These are phyloP conservation scores for Aspergillus niger DNA, from an alignment of 2,329 filamentous ascomycete species.

Conservation along the genomic window DNA sequence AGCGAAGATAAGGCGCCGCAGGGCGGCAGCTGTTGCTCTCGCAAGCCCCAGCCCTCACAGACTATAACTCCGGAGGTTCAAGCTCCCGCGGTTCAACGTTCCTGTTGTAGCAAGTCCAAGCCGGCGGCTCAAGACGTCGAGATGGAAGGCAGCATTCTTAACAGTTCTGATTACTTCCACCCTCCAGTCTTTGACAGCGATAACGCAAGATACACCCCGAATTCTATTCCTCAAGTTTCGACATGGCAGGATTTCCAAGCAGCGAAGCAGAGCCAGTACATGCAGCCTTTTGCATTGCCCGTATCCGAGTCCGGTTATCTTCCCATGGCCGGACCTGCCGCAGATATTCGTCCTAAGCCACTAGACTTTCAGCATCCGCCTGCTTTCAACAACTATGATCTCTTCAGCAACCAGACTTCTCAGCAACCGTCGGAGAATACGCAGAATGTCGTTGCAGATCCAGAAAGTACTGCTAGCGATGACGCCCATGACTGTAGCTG, in stretches of 20 bases:
- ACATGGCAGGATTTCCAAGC: slow-evolving; percentile 27
- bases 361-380: slow-evolving; percentile 17
- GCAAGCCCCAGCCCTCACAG: slow-evolving; percentile 19
- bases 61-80: not conserved
- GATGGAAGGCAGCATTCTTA: not conserved
- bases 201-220: slow-evolving; percentile 19
- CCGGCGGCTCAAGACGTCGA: not conserved
- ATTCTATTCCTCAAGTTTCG: slow-evolving; percentile 19
- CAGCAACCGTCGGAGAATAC: slow-evolving; percentile 13
- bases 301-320: slow-evolving; percentile 12
- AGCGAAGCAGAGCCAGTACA: slow-evolving; percentile 17
- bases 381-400: slow-evolving; percentile 18
- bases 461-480: slow-evolving; percentile 19
- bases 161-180: slow-evolving; percentile 7
- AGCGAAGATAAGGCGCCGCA: slow-evolving; percentile 2
- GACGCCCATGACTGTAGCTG: slow-evolving; percentile 44
- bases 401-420: slow-evolving; percentile 20
- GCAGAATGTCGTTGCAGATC: slow-evolving; percentile 11
- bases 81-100: slow-evolving; percentile 18
- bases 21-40: slow-evolving; percentile 30
- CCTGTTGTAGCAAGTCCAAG: slow-evolving; percentile 33
- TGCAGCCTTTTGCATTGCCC: slow-evolving; percentile 21
- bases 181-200: slow-evolving; percentile 13
- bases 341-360: slow-evolving; percentile 12
- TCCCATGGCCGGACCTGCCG: slow-evolving; percentile 23